Evolutionary conservation across 2,329 filamentous ascomycete species (phyloP).

Genomic region (Xylaria polymorpha): DNA sequence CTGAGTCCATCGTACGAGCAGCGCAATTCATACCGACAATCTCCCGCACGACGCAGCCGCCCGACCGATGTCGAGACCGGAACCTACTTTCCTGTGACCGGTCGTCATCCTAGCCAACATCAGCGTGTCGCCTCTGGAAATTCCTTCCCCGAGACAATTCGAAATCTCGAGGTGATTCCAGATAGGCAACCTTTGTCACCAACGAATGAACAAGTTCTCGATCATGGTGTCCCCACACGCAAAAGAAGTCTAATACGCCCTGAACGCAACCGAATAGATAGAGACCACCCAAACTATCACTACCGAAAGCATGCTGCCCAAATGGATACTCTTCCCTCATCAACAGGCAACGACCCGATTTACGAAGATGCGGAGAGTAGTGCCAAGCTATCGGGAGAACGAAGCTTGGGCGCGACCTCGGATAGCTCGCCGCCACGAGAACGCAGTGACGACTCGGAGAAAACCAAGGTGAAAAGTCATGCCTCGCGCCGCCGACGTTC

Average conservation of each 20-base stretch:
- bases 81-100: constrained; percentile 58
- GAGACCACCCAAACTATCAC: constrained; percentile 92
- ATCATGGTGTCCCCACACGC: constrained; percentile 57
- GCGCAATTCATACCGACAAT: constrained; percentile 73
- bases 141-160: constrained; percentile 69
- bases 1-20: constrained; percentile 68
- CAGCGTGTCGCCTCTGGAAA: constrained; percentile 67
- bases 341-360: constrained; percentile 91
- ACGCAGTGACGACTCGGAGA: constrained; percentile 50
- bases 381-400: constrained; percentile 64
- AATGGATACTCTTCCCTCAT: constrained; percentile 90
- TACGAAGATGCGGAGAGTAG: constrained; percentile 79
- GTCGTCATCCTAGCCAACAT: constrained; percentile 57
- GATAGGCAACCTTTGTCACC: constrained; percentile 68
- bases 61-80: constrained; percentile 78
- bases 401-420: constrained; percentile 59
- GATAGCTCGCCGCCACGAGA: constrained; percentile 57
- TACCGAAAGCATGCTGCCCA: constrained; percentile 95
- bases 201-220: constrained; percentile 52
- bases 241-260: constrained; percentile 92
- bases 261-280: constrained; percentile 86
- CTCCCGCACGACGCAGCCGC: constrained; percentile 72
- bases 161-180: constrained; percentile 65
- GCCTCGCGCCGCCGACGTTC: constrained; percentile 55
- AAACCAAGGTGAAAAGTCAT: constrained; percentile 53